Percentiles rank a stretch among this genome's conserved stretches.
Conservation (phyloP, 106 monocot species). For the Gastrodia elata region DNA sequence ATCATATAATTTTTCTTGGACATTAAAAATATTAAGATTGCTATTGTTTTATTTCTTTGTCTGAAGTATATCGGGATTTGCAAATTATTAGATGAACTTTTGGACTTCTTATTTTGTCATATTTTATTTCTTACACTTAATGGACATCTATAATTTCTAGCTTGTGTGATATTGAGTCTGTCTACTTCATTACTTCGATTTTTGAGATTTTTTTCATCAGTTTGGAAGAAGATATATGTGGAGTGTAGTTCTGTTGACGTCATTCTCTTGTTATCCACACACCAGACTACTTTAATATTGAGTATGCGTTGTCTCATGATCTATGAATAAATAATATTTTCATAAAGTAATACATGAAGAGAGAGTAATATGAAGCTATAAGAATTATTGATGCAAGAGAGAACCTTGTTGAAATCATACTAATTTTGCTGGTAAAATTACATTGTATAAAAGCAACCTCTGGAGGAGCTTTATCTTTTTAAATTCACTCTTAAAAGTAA, state of each 20-base stretch:
- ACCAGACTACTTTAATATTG: not conserved
- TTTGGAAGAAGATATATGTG: not conserved
- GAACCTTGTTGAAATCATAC: too few relatives aligned
- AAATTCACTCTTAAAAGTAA: too few relatives aligned
- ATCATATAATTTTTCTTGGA: constrained; percentile 2
- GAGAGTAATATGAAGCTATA: too few relatives aligned
- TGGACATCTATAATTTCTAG: not conserved
- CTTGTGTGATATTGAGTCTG: not conserved
- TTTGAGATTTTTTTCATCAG: not conserved
- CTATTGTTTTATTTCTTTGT: not conserved
- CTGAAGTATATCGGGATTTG: not conserved
- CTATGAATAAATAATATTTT: too few relatives aligned
- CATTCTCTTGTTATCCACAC: not conserved
- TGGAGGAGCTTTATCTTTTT: too few relatives aligned
- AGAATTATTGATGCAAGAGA: too few relatives aligned
- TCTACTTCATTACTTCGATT: not conserved
- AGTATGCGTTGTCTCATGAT: too few relatives aligned
- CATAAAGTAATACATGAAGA: too few relatives aligned
- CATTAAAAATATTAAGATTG: not conserved
- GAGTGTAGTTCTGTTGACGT: not conserved
- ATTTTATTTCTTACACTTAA: not conserved
- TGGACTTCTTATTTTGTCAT: not conserved
- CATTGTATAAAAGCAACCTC: too few relatives aligned
- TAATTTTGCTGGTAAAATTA: too few relatives aligned
- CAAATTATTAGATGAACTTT: not conserved